Base-by-base conservation (phyloP, 495 filamentous ascomycete species). In the Aeminium ludgeri region DNA sequence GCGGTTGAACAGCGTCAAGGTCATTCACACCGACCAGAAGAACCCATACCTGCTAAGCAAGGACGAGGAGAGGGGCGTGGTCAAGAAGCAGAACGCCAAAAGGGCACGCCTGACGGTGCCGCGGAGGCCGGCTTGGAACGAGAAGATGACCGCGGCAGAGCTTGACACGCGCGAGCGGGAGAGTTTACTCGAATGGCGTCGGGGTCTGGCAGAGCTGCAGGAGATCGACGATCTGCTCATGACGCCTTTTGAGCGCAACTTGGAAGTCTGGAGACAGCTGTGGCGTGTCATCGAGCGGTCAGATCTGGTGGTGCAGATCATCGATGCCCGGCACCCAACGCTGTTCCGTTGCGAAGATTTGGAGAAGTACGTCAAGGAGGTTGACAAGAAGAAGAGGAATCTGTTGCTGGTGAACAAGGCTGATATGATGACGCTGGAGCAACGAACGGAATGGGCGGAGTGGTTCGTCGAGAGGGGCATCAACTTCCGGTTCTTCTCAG, bases 251-350 rank as follows among this genome's bases (percentile, higher is more conserved):
- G 91, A 99, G 68, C 71, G 89, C 27, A 99, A 99, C 59, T 50
- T 99, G 44, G 91, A 99, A 58, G 86, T 99, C 36, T 99, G 91
- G 91, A 73, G 91, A 55, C 91, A 99, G 59, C 55, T 99, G 50
- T 99, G 91, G 91, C 73, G 91, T 62, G 91, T 99, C 36, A 93
- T 99, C 51, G 91, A 99, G 65, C 72, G 91, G 18, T 93, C 83
- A 7, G 89, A 99, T 59, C 63, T 99, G 18, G 73, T 99, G 2
- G 89, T 96, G 34, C 91, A 99, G 66, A 99, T 99, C 64, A 91
- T 96, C 46, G 91, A 99, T 65, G 91, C 91, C 4, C 67, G 91
- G 46, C 93, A 95, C 60, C 91, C 91, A 4, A 65, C 96, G 10
- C 69, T 94, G 51, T 99, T 96, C 63, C 74, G 91, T 12, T 92